Conservation (phyloP, 192 early-diverging fungal genomes). For the Coemansia sp. region DNA sequence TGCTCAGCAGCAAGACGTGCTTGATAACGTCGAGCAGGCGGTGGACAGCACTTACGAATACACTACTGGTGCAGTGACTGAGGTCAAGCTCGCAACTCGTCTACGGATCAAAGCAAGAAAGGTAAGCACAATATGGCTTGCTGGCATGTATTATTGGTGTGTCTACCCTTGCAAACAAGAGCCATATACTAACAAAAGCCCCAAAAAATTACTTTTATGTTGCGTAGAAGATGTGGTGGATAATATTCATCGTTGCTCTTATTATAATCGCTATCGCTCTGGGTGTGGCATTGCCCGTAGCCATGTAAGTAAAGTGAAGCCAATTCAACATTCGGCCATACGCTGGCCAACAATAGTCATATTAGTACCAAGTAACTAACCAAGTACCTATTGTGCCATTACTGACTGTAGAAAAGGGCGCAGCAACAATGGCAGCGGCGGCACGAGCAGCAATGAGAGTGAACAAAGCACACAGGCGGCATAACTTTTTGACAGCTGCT, state of each 20-base stretch:
- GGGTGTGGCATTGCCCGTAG: conserved; percentile 37
- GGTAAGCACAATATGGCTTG: conserved; percentile 11
- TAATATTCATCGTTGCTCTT: conserved; percentile 29
- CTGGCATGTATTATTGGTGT: background rate
- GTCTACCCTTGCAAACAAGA: background rate
- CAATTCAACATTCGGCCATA: background rate
- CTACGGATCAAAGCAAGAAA: conserved; percentile 46
- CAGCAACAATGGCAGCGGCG: conserved; percentile 10
- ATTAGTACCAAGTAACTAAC: background rate
- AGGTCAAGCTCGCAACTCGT: conserved; percentile 38
- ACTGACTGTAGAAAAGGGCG: conserved; percentile 5
- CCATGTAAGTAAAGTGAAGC: conserved; percentile 37
- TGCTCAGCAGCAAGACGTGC: conserved; percentile 47
- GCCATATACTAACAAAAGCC: no score
- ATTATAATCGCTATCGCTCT: conserved; percentile 43
- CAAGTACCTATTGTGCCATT: background rate
- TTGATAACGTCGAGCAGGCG: conserved; percentile 53
- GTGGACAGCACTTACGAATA: conserved; percentile 44
- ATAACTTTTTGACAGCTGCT: background rate
- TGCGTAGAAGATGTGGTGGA: conserved; percentile 52
- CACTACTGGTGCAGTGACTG: conserved; percentile 14
- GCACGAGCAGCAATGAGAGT: conserved; percentile 2
- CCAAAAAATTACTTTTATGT: no score
- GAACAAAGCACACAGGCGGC: background rate
- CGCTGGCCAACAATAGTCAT: background rate